Conservation (phyloP, 2,329 filamentous ascomycete genomes). For the Diplodia mutila region DNA sequence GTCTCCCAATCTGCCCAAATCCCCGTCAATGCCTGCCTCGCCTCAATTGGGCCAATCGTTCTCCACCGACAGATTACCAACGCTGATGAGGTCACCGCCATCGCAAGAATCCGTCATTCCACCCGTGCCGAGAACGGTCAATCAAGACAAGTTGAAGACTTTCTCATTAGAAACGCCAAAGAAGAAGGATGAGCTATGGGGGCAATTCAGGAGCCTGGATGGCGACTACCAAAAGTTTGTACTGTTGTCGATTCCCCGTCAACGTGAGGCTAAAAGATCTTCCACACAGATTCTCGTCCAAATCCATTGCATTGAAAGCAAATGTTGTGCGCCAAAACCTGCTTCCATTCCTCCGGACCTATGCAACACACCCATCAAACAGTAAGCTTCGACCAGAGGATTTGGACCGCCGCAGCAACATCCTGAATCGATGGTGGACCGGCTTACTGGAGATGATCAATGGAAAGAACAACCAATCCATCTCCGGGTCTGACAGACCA, state of each 20-base stretch:
- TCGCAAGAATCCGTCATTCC: conserved; percentile 44
- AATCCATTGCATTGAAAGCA: conserved; percentile 74
- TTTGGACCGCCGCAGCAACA: conserved; percentile 75
- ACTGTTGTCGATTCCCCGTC: not conserved
- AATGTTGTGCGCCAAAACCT: conserved; percentile 72
- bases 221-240: conserved; percentile 68
- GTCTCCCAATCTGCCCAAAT: conserved; percentile 8
- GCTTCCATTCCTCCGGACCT: conserved; percentile 75
- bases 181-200: conserved; percentile 72
- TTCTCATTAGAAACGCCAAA: conserved; percentile 45
- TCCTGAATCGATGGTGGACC: conserved; percentile 91
- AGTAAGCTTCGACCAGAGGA: conserved; percentile 73
- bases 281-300: conserved; percentile 65
- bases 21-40: conserved; percentile 17
- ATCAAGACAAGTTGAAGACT: conserved; percentile 47
- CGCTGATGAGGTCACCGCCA: conserved; percentile 39
- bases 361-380: conserved; percentile 70
- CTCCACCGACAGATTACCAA: conserved; percentile 52
- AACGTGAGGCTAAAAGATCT: not conserved
- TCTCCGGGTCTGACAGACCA: conserved; percentile 82
- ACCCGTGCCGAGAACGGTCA: conserved; percentile 47
- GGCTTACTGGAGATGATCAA: conserved; percentile 80
- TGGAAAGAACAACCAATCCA: conserved; percentile 72
- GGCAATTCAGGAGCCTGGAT: conserved; percentile 68
- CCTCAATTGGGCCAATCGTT: conserved; percentile 45